Evolutionary conservation across 2,329 filamentous ascomycete genomes (phyloP).

Genomic region (Stagonosporopsis cucurbitacearum): DNA sequence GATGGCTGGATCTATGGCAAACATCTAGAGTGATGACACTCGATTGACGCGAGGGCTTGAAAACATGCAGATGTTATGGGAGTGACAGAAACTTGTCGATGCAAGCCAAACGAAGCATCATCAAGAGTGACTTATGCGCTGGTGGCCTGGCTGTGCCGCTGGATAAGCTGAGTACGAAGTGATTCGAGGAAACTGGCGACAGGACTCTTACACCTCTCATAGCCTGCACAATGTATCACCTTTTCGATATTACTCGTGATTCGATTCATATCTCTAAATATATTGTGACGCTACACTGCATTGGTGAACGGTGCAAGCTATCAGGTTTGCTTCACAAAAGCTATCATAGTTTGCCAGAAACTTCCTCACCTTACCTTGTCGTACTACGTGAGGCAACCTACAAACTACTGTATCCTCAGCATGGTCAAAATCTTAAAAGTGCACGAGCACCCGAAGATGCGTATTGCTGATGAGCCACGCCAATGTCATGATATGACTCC

Average conservation of each 20-base stretch:
- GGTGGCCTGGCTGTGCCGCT: slow-evolving; percentile 6
- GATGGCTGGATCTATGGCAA: not conserved
- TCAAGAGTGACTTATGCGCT: not conserved
- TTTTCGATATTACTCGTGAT: too few relatives aligned
- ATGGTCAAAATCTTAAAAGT: not conserved
- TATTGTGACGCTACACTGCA: too few relatives aligned
- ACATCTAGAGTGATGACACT: not conserved
- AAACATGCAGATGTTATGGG: not conserved
- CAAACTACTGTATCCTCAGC: not conserved
- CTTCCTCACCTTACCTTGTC: not conserved
- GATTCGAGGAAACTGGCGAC: too few relatives aligned
- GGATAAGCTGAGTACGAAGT: not conserved
- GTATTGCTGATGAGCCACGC: not conserved
- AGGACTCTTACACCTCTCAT: too few relatives aligned
- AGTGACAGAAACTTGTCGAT: not conserved
- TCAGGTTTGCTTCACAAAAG: not conserved
- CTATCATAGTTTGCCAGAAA: not conserved
- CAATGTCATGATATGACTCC: not conserved
- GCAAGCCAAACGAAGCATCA: not conserved
- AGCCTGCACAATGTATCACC: too few relatives aligned
- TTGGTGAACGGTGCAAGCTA: not conserved
- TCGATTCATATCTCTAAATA: too few relatives aligned
- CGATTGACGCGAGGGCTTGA: not conserved
- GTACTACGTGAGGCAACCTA: not conserved
- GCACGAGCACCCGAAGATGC: not conserved